phyloP scores from a whole-genome alignment of 1,284 basidiomycete genomes.

The Golubevia pallescens region DNA sequence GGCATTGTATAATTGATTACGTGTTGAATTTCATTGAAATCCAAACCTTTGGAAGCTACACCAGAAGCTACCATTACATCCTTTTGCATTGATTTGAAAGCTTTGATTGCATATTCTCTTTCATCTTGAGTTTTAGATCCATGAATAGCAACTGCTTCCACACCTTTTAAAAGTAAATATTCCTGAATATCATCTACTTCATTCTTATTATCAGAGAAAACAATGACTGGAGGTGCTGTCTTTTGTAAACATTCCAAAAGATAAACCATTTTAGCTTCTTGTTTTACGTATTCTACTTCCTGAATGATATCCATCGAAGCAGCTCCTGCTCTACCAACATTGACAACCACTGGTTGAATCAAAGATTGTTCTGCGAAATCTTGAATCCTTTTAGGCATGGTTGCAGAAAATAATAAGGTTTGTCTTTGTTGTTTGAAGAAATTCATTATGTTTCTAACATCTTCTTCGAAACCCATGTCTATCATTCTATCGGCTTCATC shows the following conservation, averaged over 20 bases:
- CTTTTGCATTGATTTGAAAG: constrained; percentile 53
- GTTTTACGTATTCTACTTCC: constrained; percentile 59
- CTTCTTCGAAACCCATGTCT: constrained; percentile 97
- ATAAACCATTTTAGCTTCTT: constrained; percentile 59
- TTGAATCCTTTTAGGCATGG: constrained; percentile 98
- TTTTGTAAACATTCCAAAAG: constrained; percentile 60
- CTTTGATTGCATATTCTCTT: constrained; percentile 57
- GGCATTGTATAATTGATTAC: constrained; percentile 65
- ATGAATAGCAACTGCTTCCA: constrained; percentile 62
- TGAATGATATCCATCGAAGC: constrained; percentile 68
- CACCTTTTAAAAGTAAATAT: constrained; percentile 59
- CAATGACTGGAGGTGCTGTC: constrained; percentile 62
- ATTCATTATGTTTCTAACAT: constrained; percentile 97
- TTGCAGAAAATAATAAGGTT: constrained; percentile 95
- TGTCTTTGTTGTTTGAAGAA: constrained; percentile 97
- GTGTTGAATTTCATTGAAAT: constrained; percentile 61
- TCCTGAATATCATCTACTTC: constrained; percentile 64
- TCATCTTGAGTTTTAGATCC: constrained; percentile 62
- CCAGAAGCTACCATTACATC: constrained; percentile 64
- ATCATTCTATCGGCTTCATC: constrained; percentile 99
- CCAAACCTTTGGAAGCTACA: constrained; percentile 57
- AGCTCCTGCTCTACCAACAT: constrained; percentile 96
- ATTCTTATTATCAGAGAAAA: constrained; percentile 62
- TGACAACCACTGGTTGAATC: constrained; percentile 89
- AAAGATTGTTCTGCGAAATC: constrained; percentile 96